These are phyloP conservation scores for Annulohypoxylon maeteangense DNA, from an alignment of 495 filamentous ascomycete genomes.

Conservation along the genomic window DNA sequence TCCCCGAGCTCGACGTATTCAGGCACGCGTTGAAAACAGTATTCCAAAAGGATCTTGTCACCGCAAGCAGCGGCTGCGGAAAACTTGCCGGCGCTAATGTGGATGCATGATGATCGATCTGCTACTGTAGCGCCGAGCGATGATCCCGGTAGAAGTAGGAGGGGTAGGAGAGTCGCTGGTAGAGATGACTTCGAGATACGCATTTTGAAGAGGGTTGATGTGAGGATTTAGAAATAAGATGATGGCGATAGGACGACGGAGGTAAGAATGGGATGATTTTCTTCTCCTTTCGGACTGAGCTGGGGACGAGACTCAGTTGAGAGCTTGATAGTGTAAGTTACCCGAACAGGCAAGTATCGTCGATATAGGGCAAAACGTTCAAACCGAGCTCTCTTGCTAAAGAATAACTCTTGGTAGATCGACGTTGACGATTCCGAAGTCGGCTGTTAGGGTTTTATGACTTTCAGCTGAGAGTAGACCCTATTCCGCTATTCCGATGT, in stretches of 20 bases:
- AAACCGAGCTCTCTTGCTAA: neutral
- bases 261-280: neutral
- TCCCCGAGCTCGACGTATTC: constrained; percentile 35
- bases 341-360: constrained; percentile 12
- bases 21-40: constrained; percentile 47
- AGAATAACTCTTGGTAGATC: neutral
- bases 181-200: constrained; percentile 8
- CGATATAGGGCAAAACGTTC: neutral
- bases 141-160: constrained; percentile 25
- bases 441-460: constrained; percentile 1
- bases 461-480: neutral
- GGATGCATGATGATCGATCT: constrained; percentile 49
- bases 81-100: constrained; percentile 44
- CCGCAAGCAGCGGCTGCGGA: constrained; percentile 51
- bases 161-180: constrained; percentile 27
- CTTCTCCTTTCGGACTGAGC: neutral
- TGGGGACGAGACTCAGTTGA: neutral
- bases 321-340: constrained; percentile 20
- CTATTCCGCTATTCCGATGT: neutral
- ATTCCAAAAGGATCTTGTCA: constrained; percentile 46
- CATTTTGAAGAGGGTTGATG: constrained; percentile 11
- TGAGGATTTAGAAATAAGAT: neutral
- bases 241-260: neutral
- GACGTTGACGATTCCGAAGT: constrained; percentile 1
- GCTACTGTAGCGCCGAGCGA: constrained; percentile 19